Evolutionary conservation across 352 stramenopile genomes (phyloP), one percentile per base, ranked within the genome.

Genomic region (Phytophthora sp.): DNA sequence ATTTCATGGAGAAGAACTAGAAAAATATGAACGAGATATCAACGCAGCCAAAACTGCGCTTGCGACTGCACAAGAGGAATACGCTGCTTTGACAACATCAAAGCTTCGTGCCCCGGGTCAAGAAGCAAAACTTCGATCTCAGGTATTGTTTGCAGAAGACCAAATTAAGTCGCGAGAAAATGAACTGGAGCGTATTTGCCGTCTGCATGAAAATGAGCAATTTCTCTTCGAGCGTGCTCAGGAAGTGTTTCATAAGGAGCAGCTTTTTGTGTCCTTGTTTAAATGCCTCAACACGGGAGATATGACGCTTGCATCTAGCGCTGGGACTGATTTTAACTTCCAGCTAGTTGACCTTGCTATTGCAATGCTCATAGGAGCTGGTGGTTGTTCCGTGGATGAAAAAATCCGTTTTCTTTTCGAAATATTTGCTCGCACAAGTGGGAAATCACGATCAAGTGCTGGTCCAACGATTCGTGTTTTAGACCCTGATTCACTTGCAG

Each of bases 391-490:
- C 5, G 27, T 97, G 11, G 53, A 56, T 4, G 74, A 82, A 18
- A 96, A 94, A 54, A 76, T 96, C 18, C 66, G 64, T 9, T 92
- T 96, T 37, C 23, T 96, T 1, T 92, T 96, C 52, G 45, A 78
- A 2, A 74, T 96, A 35, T 97, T 94, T 48, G 61, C 44, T 30
- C 48, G 35, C 10, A 69, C 38, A 49, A 75, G 15, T 24, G 53
- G 46, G 21, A 58, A 26, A 48, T 23, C 30, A 17, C 45, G 46
- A 7, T 18, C 17, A 24, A 27, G 34, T 2, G 21, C n/a, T 7
- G 3, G n/a, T 2, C 10, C 17, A n/a, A 43, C 39, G 48, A 79
- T 90, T 34, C 38, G 54, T 20, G 43, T 89, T 18, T 45, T 95
- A n/a, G 45, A 55, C 1, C 45, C 59, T 1, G 69, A 86, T 7